Base-by-base conservation (phyloP, 345 rosid genomes). In the Viola odorata region DNA sequence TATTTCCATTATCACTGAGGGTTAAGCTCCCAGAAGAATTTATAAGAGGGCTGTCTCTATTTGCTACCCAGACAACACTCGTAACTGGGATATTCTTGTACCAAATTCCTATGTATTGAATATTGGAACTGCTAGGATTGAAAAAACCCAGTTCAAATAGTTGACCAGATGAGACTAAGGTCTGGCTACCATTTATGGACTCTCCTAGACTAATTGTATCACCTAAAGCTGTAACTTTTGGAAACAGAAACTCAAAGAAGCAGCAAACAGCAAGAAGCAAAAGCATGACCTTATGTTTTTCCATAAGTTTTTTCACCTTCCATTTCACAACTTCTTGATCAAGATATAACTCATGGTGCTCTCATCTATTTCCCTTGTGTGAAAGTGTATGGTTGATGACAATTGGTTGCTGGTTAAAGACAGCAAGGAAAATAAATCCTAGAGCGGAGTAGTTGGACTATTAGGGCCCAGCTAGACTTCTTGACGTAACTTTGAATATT, bases 21-120 rank as follows among this genome's bases (percentile, higher is more conserved):
- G 51, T 14, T 11, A 77, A 38, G 8, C 57, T 51, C 13, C 75
- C 78, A 0, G 78, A 66, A 5, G 0, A 39, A 36, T 54, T 57
- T 44, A 58, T 12, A 51, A 75, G 56, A 3, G 74, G 74, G 60
- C n/a, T 11, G 59, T 74, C 42, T 53, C 74, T 36, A 61, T 73
- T 73, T 53, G 73, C 69, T 5, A 73, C 70, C 77, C 77, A 73
- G 3, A 41, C 55, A 48, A 69, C 62, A 1, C 63, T 44, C 8
- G 40, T 69, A 36, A 14, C 65, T 2, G 70, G 63, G 15, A 38
- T 39, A 41, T 64, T 64, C 41, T 64, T 59, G 55, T 63, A 73
- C 77, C 73, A 73, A n/a, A 64, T 59, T 8, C 73, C 77, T 3
- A 68, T 50, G 32, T 68, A 73, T 11, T 59, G 40, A 45, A n/a